Base-by-base conservation (phyloP, 2,329 filamentous ascomycete genomes). In the Trichoderma arundinaceum region DNA sequence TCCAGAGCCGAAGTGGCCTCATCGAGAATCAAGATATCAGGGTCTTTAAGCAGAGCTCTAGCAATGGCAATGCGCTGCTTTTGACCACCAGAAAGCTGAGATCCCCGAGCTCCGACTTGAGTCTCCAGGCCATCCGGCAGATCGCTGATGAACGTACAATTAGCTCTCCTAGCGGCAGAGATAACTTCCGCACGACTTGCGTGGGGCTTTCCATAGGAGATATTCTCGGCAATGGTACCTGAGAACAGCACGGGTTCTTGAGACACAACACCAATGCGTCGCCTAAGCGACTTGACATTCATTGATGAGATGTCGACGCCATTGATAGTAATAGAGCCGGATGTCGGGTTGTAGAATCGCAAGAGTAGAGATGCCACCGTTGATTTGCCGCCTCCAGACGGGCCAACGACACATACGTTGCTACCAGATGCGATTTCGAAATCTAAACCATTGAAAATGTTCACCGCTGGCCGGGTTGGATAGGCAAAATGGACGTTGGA, bases 1-100 rank as follows among this genome's bases (percentile, higher is more conserved):
- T 99, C 95, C 7, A 99, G 84, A 0, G 95, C 95, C 2, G 92
- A 97, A 0, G 96, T 99, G 17, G 96, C 92, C 82, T 99, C 95
- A 74, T 99, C 95, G 0, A 99, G 86, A 67, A 99, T 96, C 33
- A 99, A 82, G 69, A 99, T 98, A 79, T 99, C 95, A 0, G 96
- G 96, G 69, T 97, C 88, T 78, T 98, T 98, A 71, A 99, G 88
- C 33, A 99, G 84, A 12, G 95, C 95, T 63, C 96, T 88, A 5
- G 95, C 95, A 76, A 99, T 99, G 43, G 95, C 95, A 72, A 99
- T 98, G 69, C 95, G 90, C 78, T 99, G 95, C 80, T 98, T 98
- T 78, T 99, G 95, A 0, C 95, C 95, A 59, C 95, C 95, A 8
- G 93, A 97, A 0, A 99, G 85, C 77, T 98, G 94, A 1, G 94